Base-by-base conservation (phyloP, 108 stramenopile genomes). In the Chaetoceros tenuissimus region DNA sequence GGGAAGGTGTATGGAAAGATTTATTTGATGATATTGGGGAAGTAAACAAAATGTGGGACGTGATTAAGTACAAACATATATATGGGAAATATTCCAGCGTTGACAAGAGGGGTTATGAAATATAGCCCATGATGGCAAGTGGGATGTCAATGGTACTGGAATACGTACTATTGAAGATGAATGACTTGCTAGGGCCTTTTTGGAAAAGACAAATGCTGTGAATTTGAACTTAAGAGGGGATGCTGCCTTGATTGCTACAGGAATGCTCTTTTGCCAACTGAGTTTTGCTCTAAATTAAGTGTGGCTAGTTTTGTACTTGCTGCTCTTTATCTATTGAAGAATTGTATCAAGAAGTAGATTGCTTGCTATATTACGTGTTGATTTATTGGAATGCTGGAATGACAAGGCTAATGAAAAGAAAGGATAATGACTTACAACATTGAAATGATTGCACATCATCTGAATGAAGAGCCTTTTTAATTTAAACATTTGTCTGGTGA, bases 181-280 rank as follows among this genome's bases (percentile, higher is more conserved):
- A 2, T 10, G 40, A 18, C 34, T 71, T 19, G 75, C 75, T 20
- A 28, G 29, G 16, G 60, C 59, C 1, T 47, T 76, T 48, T 45
- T 76, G 48, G 47, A 67, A 47, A 71, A 68, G 46, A 70, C 71
- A 28, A 76, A 76, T 59, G 47, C 20, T 17, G 63, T 76, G 69
- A 76, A 76, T 57, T 16, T 63, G 8, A 53, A 63, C 2, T 68
- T 67, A 5, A 66, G 29, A 20, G 19, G 64, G 44, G 57, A 49
- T 23, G 26, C 25, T 25, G 13, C 27, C 1, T 5, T 56, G 28
- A 28, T 58, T 16, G 68, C 60, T 17, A 49, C 31, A 16, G 27
- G 51, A 17, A 65, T 53, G 68, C 68, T 17, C 31, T 55, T 18
- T 44, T 75, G 28, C 64, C 68, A 13, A 40, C 8, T 40, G 34